These are phyloP conservation scores for Articulospora tetracladia DNA, from an alignment of 495 filamentous ascomycete genomes.

Conservation along the genomic window DNA sequence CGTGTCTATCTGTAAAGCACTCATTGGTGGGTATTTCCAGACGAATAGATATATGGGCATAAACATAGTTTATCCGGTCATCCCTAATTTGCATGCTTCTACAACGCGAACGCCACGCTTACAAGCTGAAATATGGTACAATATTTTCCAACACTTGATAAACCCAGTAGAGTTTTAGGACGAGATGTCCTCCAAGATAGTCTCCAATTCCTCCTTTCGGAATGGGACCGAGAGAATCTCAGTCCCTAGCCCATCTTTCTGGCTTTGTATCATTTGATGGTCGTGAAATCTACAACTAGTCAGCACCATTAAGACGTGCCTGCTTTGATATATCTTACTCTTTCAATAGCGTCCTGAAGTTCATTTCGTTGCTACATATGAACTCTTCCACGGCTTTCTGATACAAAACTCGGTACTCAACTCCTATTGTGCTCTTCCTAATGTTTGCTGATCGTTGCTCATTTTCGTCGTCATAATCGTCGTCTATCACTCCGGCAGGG, in stretches of 20 bases:
- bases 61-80: no score
- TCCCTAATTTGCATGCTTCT: no score
- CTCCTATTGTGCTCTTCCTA: slow-evolving; percentile 43
- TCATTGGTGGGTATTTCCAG: no score
- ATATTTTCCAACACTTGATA: no score
- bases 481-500: slow-evolving; percentile 33
- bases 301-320: slow-evolving; percentile 18
- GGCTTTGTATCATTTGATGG: slow-evolving; percentile 89
- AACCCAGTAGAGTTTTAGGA: slow-evolving; percentile 29
- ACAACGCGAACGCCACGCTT: no score
- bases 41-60: no score
- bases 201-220: slow-evolving; percentile 83
- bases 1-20: no score
- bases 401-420: slow-evolving; percentile 89
- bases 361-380: slow-evolving; percentile 94
- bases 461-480: slow-evolving; percentile 43
- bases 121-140: no score
- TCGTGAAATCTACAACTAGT: slow-evolving; percentile 70
- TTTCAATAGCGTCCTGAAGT: slow-evolving; percentile 87
- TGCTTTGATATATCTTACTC: slow-evolving; percentile 53
- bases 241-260: slow-evolving; percentile 78
- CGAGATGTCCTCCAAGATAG: slow-evolving; percentile 80
- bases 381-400: slow-evolving; percentile 95
- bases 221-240: slow-evolving; percentile 85
- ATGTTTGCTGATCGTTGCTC: slow-evolving; percentile 20